Percentiles rank a stretch among this genome's conserved stretches.
Conservation (phyloP, 257 asterid species). For the Solanum virginianum region DNA sequence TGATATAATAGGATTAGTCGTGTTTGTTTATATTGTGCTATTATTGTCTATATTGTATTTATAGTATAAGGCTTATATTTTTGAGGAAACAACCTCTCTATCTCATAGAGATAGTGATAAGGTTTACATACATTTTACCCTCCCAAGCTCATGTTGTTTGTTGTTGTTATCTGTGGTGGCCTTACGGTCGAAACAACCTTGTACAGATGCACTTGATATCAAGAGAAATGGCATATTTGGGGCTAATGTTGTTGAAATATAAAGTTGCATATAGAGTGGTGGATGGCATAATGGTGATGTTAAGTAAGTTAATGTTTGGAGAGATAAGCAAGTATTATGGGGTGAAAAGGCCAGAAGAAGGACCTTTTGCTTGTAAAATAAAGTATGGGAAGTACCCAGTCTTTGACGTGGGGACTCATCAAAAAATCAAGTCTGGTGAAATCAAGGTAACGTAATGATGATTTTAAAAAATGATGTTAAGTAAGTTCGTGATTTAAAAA, state of each 20-base stretch:
- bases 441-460: constrained; percentile 45
- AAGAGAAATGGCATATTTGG: constrained; percentile 21
- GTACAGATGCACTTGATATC: constrained; percentile 50
- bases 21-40: no score
- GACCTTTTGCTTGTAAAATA: constrained; percentile 35
- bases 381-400: constrained; percentile 64
- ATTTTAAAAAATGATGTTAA: no score
- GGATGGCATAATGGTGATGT: constrained; percentile 14
- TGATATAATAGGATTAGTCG: no score
- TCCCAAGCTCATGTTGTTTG: no score
- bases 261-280: constrained; percentile 11
- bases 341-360: constrained; percentile 43
- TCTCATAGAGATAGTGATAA: no score
- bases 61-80: no score
- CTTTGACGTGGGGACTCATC: constrained; percentile 48
- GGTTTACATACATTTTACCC: no score
- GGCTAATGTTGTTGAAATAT: constrained; percentile 10
- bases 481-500: no score
- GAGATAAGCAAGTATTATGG: constrained; percentile 50
- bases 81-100: no score
- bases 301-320: constrained; percentile 43
- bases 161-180: no score
- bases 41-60: no score
- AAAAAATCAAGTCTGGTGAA: constrained; percentile 35
- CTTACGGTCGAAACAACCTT: background rate